phyloP scores from a whole-genome alignment of 1,284 basidiomycete genomes.

The Coniophora puteana region DNA sequence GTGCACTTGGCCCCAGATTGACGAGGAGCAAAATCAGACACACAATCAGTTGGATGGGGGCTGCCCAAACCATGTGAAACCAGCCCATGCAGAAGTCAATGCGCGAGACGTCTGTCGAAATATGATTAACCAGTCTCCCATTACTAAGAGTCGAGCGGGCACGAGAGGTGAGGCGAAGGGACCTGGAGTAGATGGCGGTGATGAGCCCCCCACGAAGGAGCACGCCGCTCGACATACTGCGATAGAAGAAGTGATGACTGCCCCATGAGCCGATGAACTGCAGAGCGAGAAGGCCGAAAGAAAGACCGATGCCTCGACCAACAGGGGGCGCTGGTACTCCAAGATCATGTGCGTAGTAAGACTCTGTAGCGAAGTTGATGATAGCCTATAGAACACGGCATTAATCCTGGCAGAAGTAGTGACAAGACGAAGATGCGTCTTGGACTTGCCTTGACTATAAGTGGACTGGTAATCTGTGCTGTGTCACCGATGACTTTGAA shows the following conservation, averaged over 20 bases:
- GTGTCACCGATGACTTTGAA: conserved; percentile 76
- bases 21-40: conserved; percentile 67
- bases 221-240: conserved; percentile 71
- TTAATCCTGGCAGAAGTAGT: conserved; percentile 5
- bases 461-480: conserved; percentile 70
- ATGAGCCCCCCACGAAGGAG: conserved; percentile 86
- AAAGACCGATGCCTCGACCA: conserved; percentile 73
- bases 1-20: conserved; percentile 75
- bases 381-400: conserved; percentile 44
- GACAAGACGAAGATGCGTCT: neutral
- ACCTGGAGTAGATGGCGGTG: conserved; percentile 81
- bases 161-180: conserved; percentile 76
- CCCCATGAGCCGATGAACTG: conserved; percentile 69
- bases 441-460: conserved; percentile 63
- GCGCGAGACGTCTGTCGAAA: conserved; percentile 88
- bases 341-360: conserved; percentile 51
- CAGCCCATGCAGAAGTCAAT: conserved; percentile 89
- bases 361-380: conserved; percentile 71
- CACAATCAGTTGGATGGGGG: conserved; percentile 69
- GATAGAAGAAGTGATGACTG: conserved; percentile 81
- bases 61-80: conserved; percentile 78
- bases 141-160: conserved; percentile 82
- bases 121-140: conserved; percentile 88
- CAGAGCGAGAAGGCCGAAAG: conserved; percentile 68
- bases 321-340: conserved; percentile 50